These are phyloP conservation scores for Alternaria sp. DNA, from an alignment of 2,329 filamentous ascomycete species.

Conservation along the genomic window DNA sequence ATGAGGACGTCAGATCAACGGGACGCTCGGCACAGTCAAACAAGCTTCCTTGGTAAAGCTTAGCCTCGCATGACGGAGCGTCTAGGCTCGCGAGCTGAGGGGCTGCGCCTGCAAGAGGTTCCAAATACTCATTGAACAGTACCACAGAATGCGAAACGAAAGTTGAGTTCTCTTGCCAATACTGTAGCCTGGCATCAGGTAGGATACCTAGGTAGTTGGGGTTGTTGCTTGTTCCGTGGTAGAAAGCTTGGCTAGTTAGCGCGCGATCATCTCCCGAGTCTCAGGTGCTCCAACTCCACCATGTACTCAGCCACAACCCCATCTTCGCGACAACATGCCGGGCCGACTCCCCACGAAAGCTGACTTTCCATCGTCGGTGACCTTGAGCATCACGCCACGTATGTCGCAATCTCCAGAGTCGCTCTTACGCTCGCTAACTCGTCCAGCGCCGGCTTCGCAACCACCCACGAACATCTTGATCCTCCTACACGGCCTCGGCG, in stretches of 20 bases:
- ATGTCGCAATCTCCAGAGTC: constrained; percentile 28
- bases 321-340: constrained; percentile 40
- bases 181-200: not conserved
- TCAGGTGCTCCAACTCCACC: constrained; percentile 11
- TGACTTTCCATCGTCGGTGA: constrained; percentile 52
- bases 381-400: constrained; percentile 54
- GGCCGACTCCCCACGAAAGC: constrained; percentile 51
- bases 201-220: not conserved
- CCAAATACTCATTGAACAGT: not conserved
- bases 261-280: constrained; percentile 20
- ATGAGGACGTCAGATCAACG: constrained; percentile 5
- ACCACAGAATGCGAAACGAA: not conserved
- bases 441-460: constrained; percentile 53
- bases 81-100: not conserved
- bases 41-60: constrained; percentile 43
- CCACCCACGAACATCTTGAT: constrained; percentile 76
- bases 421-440: constrained; percentile 20
- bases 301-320: constrained; percentile 23
- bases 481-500: constrained; percentile 84
- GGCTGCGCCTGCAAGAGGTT: not conserved
- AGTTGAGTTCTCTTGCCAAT: not conserved
- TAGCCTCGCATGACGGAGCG: constrained; percentile 11
- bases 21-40: constrained; percentile 8
- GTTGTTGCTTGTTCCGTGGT: not conserved
- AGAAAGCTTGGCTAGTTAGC: constrained; percentile 26